Evolutionary conservation across 306 rosid genomes (phyloP).

Genomic region (Quercus engelmannii): DNA sequence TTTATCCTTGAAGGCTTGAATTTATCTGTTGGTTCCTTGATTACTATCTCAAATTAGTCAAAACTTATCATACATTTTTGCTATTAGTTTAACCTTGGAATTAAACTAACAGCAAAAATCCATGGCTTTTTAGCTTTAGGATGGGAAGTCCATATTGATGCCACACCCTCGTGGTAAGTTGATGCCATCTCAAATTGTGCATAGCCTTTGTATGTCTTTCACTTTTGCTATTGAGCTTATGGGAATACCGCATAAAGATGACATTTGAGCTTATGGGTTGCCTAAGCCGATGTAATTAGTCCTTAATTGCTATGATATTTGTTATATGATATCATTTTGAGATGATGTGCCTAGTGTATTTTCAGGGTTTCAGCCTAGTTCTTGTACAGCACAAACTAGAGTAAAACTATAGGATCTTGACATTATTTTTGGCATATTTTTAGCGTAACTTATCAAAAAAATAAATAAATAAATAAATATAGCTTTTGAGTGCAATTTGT

Average conservation of each 20-base stretch:
- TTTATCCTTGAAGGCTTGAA: background rate
- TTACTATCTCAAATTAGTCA: background rate
- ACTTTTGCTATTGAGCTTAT: too few species aligned
- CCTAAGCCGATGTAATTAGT: background rate
- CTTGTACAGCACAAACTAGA: conserved; percentile 56
- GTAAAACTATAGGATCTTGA: too few species aligned
- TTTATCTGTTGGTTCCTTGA: background rate
- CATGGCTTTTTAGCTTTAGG: background rate
- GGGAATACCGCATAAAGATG: too few species aligned
- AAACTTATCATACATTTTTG: background rate
- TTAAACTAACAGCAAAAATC: background rate
- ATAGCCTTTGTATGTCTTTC: background rate
- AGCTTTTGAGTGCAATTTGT: too few species aligned
- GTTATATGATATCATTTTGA: background rate
- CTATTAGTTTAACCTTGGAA: background rate
- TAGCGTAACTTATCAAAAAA: too few species aligned
- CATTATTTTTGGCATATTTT: too few species aligned
- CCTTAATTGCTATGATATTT: background rate
- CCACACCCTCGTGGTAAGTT: background rate
- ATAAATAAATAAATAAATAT: too few species aligned
- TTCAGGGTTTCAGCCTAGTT: conserved; percentile 87
- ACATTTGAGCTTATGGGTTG: too few species aligned
- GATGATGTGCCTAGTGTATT: background rate
- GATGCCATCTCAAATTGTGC: background rate
- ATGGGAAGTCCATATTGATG: background rate